Evolutionary conservation across 2,329 filamentous ascomycete genomes (phyloP), one percentile per base, ranked within the genome.

Genomic region (Aspergillus costaricaensis): DNA sequence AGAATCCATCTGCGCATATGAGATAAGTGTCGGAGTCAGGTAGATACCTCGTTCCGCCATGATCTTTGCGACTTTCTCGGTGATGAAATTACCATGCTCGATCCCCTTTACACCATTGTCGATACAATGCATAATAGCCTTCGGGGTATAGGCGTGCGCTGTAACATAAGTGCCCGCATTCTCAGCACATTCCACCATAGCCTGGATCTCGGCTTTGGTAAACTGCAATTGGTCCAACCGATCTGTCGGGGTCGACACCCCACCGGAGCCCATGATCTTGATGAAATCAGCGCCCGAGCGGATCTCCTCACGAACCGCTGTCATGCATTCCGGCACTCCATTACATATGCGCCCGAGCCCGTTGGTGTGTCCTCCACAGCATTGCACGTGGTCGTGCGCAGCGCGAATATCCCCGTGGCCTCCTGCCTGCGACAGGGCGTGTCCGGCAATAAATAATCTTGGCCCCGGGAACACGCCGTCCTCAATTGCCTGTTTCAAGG

Each of bases 241-340:
- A 66, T 87, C 85, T 0, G 83, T 85, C 0, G 83, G 83, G 10
- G 79, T 83, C 0, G 82, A 79, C 1, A 88, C 84, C 8, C 86
- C 85, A 1, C 86, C 85, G 5, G 80, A 80, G 0, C 77, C 77
- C 84, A 87, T 87, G 62, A 88, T 84, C 70, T 88, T 88, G 70
- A 88, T 80, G 65, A 87, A 87, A 66, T 87, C 83, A 0, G 83
- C 82, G 2, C 85, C 85, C 8, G 73, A 77, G 2, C 85, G 77
- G 0, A 88, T 69, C 68, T 87, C 81, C 55, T 86, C 83, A 2
- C 85, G 77, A 0, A 81, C 79, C 7, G 76, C 80, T 19, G 78
- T 78, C 44, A 85, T 74, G 62, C 85, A 87, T 48, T 83, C 81
- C 0, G 83, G 76, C 1, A 85, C 83, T 1, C 85, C 83, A 67